These are phyloP conservation scores for Ascosphaera aggregata DNA, from an alignment of 2,329 filamentous ascomycete genomes.

Conservation along the genomic window DNA sequence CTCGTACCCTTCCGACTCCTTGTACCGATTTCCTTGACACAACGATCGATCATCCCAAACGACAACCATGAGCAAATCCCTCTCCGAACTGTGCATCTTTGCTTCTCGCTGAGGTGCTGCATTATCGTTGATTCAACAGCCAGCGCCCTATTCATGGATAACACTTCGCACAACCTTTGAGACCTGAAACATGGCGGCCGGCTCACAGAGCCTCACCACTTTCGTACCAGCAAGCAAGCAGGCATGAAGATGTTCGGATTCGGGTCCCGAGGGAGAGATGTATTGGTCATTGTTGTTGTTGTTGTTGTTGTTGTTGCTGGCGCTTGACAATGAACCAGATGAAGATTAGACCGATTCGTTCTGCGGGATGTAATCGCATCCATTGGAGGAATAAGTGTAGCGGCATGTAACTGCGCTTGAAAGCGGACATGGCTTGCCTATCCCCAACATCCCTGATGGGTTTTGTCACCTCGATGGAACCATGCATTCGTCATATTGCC, in stretches of 20 bases:
- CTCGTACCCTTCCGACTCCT: constrained; percentile 5
- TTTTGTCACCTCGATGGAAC: constrained; percentile 20
- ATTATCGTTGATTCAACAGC: too few species aligned
- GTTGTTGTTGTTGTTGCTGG: constrained; percentile 9
- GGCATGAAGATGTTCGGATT: constrained; percentile 89
- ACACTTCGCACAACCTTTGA: constrained; percentile 39
- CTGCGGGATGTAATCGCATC: constrained; percentile 13
- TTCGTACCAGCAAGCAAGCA: constrained; percentile 51
- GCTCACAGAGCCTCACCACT: constrained; percentile 44
- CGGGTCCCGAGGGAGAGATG: constrained; percentile 75
- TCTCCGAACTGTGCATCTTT: constrained; percentile 75
- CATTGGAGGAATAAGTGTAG: constrained; percentile 41
- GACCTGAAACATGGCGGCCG: constrained; percentile 36
- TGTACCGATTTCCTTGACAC: background rate
- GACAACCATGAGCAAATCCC: constrained; percentile 36
- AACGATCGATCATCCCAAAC: constrained; percentile 39
- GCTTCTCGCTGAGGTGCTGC: constrained; percentile 47
- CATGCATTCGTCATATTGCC: constrained; percentile 22
- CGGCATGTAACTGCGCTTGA: constrained; percentile 24
- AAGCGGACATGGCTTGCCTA: constrained; percentile 9
- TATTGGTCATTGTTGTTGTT: constrained; percentile 39
- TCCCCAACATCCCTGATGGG: background rate
- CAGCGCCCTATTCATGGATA: too few species aligned
- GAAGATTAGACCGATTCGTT: too few species aligned
- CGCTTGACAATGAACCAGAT: too few species aligned